Percentiles rank a stretch among this genome's conserved stretches.
Conservation (phyloP, 768 basidiomycete species). For the Russula sp. region DNA sequence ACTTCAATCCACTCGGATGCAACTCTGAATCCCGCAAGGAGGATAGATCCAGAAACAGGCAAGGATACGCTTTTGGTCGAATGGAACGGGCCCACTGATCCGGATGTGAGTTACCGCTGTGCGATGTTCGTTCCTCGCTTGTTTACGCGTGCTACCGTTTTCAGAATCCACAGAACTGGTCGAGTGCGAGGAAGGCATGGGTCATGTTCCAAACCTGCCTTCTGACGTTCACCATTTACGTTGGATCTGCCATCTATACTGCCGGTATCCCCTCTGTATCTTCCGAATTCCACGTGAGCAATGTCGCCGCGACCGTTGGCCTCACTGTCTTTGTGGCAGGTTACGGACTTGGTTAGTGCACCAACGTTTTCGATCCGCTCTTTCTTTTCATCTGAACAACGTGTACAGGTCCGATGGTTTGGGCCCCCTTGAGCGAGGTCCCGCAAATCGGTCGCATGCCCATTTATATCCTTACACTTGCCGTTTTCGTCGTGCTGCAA, state of each 20-base stretch:
- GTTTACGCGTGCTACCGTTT: background rate
- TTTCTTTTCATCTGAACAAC: too few relatives aligned
- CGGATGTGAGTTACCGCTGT: slow-evolving; percentile 11
- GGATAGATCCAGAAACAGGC: slow-evolving; percentile 5
- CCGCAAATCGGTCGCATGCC: slow-evolving; percentile 30
- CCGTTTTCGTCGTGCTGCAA: slow-evolving; percentile 30
- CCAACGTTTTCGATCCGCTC: background rate
- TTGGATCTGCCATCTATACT: slow-evolving; percentile 32
- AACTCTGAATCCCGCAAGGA: background rate
- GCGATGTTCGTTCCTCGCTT: too few relatives aligned
- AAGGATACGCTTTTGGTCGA: slow-evolving; percentile 24
- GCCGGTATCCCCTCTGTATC: slow-evolving; percentile 27
- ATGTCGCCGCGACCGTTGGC: slow-evolving; percentile 28
- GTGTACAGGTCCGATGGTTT: slow-evolving; percentile 27
- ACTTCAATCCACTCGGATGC: slow-evolving; percentile 1
- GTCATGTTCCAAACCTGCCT: slow-evolving; percentile 30
- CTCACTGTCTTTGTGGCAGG: slow-evolving; percentile 27
- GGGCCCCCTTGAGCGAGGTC: slow-evolving; percentile 30
- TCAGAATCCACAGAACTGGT: slow-evolving; percentile 27
- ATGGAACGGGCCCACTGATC: slow-evolving; percentile 25
- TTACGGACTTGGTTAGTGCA: slow-evolving; percentile 23
- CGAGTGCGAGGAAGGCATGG: slow-evolving; percentile 26
- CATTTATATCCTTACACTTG: slow-evolving; percentile 30
- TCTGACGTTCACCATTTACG: slow-evolving; percentile 31
- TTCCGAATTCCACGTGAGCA: slow-evolving; percentile 27